These are phyloP conservation scores for Neurospora sublineolata DNA, from an alignment of 495 filamentous ascomycete species.

Conservation along the genomic window DNA sequence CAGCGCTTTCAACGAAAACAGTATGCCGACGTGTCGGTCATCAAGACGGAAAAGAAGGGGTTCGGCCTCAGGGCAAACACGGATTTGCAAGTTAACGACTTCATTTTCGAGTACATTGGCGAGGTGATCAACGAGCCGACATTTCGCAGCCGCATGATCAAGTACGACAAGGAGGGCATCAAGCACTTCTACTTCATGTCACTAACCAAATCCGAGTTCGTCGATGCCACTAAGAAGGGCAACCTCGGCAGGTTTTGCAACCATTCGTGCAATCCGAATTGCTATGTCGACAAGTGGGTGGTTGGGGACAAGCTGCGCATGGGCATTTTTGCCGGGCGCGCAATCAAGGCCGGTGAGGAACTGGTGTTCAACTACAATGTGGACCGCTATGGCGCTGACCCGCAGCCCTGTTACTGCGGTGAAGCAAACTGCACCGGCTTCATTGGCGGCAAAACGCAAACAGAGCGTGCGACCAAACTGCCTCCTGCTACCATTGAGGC, in stretches of 20 bases:
- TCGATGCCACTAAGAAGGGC: conserved; percentile 94
- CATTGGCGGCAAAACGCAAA: conserved; percentile 96
- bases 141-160: conserved; percentile 77
- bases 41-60: conserved; percentile 95
- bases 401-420: conserved; percentile 92
- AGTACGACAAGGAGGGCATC: conserved; percentile 91
- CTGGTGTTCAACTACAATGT: conserved; percentile 99
- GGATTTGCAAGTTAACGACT: conserved; percentile 66
- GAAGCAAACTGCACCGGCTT: conserved; percentile 92
- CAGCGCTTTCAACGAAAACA: conserved; percentile 86
- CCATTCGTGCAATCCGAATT: conserved; percentile 97
- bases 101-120: conserved; percentile 97
- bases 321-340: conserved; percentile 92
- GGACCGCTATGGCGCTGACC: conserved; percentile 92
- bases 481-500: conserved; percentile 86
- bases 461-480: conserved; percentile 85
- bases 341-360: conserved; percentile 82
- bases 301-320: conserved; percentile 97
- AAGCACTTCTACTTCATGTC: conserved; percentile 99
- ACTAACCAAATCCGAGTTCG: conserved; percentile 88
- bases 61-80: conserved; percentile 77
- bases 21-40: conserved; percentile 84
- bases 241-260: conserved; percentile 97
- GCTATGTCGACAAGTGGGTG: conserved; percentile 99
- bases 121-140: conserved; percentile 90